phyloP scores from a whole-genome alignment of 345 rosid genomes.

The Populus alba region DNA sequence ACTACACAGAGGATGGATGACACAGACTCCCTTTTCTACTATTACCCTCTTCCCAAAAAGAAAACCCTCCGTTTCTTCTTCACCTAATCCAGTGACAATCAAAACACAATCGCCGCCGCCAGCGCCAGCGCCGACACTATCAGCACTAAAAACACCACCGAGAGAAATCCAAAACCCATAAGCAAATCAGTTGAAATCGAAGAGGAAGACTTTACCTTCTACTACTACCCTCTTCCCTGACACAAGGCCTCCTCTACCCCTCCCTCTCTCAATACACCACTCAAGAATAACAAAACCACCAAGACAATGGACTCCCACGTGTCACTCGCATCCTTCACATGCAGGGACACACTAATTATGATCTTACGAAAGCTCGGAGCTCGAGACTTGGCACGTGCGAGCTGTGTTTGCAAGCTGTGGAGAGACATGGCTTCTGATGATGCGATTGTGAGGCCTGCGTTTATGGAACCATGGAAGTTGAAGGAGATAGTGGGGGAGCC shows the following conservation, averaged over 20 bases:
- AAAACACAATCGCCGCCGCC: no score
- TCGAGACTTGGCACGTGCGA: constrained; percentile 68
- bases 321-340: constrained; percentile 45
- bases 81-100: neutral
- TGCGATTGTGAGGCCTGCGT: constrained; percentile 46
- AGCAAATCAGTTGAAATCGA: no score
- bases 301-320: constrained; percentile 36
- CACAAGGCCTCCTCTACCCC: no score
- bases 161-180: neutral
- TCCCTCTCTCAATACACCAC: no score
- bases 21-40: neutral
- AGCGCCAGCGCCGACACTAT: no score
- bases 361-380: constrained; percentile 39
- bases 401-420: constrained; percentile 17
- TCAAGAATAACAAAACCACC: no score
- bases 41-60: neutral
- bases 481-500: constrained; percentile 65
- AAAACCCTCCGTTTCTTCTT: neutral
- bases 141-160: no score
- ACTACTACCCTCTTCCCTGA: no score
- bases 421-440: constrained; percentile 29
- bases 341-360: neutral
- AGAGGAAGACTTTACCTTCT: no score
- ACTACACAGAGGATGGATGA: neutral
- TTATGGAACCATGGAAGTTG: constrained; percentile 59